Evolutionary conservation across 2,329 filamentous ascomycete genomes (phyloP).

Genomic region (Didymellaceae sp.): DNA sequence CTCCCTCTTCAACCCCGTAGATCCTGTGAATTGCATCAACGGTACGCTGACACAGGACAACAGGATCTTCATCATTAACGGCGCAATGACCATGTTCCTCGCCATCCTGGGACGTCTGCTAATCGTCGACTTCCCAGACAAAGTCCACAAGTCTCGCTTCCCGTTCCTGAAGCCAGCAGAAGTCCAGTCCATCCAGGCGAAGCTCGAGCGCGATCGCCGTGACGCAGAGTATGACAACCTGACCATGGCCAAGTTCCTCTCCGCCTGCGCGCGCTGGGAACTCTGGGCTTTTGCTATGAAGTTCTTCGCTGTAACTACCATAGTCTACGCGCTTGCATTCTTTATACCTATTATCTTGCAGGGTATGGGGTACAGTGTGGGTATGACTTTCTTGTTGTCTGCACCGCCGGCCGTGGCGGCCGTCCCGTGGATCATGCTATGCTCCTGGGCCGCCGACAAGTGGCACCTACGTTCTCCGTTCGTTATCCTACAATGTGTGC

Average conservation of each 20-base stretch:
- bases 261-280: slow-evolving; percentile 22
- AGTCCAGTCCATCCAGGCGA: slow-evolving; percentile 23
- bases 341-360: slow-evolving; percentile 36
- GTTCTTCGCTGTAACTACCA: slow-evolving; percentile 25
- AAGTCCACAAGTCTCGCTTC: slow-evolving; percentile 26
- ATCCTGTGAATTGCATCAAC: not conserved
- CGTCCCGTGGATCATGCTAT: slow-evolving; percentile 30
- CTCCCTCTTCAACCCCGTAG: no score
- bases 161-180: slow-evolving; percentile 27
- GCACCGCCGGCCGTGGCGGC: slow-evolving; percentile 35
- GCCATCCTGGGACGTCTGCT: slow-evolving; percentile 32
- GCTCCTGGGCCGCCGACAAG: slow-evolving; percentile 29
- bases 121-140: slow-evolving; percentile 42
- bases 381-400: slow-evolving; percentile 30
- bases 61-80: slow-evolving; percentile 66
- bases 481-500: slow-evolving; percentile 28
- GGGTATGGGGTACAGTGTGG: slow-evolving; percentile 30
- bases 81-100: slow-evolving; percentile 39
- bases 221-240: slow-evolving; percentile 27
- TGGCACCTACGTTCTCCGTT: slow-evolving; percentile 29
- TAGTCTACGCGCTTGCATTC: slow-evolving; percentile 26
- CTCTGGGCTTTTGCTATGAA: slow-evolving; percentile 26
- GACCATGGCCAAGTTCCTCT: slow-evolving; percentile 20
- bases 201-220: slow-evolving; percentile 25
- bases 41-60: not conserved